These are phyloP conservation scores for Claviceps citrina DNA, from an alignment of 2,329 filamentous ascomycete species.

Conservation along the genomic window DNA sequence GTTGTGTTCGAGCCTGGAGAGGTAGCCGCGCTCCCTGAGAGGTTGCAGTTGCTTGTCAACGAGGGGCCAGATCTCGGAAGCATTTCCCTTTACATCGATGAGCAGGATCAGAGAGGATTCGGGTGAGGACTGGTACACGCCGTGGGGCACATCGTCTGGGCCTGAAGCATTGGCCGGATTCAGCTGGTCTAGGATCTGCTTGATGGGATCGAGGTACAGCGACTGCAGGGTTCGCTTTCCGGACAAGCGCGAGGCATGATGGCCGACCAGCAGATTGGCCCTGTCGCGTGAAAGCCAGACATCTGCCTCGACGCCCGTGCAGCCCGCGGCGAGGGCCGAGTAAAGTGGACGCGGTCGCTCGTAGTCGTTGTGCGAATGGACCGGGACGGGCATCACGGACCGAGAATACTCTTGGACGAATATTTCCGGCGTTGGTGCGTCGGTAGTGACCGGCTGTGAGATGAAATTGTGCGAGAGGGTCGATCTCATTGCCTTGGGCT, in stretches of 20 bases:
- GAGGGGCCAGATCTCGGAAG: constrained; percentile 13
- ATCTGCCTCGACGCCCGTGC: constrained; percentile 51
- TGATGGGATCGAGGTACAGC: constrained; percentile 50
- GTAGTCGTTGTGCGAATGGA: constrained; percentile 57
- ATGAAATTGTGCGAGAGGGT: constrained; percentile 5
- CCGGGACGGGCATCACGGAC: constrained; percentile 29
- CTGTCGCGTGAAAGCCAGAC: constrained; percentile 40
- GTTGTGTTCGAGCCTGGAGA: constrained; percentile 30
- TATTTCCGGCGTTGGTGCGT: not conserved
- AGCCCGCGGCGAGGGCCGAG: constrained; percentile 43
- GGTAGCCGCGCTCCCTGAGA: constrained; percentile 40
- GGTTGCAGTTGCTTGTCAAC: constrained; percentile 30
- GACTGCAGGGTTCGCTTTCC: constrained; percentile 39
- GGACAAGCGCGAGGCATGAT: constrained; percentile 31
- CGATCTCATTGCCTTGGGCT: constrained; percentile 4
- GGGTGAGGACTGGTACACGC: constrained; percentile 40
- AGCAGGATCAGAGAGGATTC: constrained; percentile 42
- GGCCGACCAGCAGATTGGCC: constrained; percentile 42
- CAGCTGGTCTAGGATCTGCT: constrained; percentile 37
- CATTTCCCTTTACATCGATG: constrained; percentile 48
- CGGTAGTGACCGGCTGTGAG: not conserved
- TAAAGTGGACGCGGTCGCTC: constrained; percentile 47
- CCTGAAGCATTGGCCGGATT: constrained; percentile 14
- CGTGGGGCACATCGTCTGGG: constrained; percentile 28
- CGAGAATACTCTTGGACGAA: constrained; percentile 3